phyloP scores from a whole-genome alignment of 192 early-diverging fungal genomes.

The Gamsiella multidivaricata region DNA sequence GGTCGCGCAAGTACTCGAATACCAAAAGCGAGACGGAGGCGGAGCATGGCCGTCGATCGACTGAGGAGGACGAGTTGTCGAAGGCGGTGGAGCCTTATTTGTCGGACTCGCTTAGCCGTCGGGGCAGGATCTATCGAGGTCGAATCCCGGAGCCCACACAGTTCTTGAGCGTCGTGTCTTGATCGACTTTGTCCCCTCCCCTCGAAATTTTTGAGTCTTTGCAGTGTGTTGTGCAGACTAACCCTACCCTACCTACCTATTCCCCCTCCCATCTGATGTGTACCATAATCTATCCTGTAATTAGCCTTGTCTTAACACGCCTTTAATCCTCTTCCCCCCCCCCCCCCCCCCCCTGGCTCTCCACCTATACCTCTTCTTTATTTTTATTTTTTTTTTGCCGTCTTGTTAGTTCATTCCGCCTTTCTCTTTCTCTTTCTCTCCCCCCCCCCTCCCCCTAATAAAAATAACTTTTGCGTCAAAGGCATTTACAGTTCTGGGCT shows the following conservation, averaged over 20 bases:
- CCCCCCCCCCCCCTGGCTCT: neutral
- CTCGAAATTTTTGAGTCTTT: too few species aligned
- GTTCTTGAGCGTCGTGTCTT: conserved; percentile 29
- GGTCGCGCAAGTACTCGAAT: conserved; percentile 24
- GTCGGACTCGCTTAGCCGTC: conserved; percentile 49
- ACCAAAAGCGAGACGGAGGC: conserved; percentile 39
- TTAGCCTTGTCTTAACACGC: neutral
- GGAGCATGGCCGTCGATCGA: conserved; percentile 46
- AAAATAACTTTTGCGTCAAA: too few species aligned
- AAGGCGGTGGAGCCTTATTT: conserved; percentile 51
- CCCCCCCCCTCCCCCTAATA: neutral
- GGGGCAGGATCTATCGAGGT: conserved; percentile 22
- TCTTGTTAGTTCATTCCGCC: neutral
- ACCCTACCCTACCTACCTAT: neutral
- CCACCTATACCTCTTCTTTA: neutral
- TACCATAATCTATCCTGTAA: conserved; percentile 27
- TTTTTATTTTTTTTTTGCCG: conserved; percentile 8
- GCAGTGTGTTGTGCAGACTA: too few species aligned
- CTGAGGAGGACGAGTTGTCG: conserved; percentile 46
- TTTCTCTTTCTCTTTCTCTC: neutral
- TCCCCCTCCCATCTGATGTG: neutral
- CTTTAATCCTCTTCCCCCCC: neutral
- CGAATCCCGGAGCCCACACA: conserved; percentile 22
- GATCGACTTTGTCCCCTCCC: neutral
- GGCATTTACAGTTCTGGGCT: too few species aligned